Evolutionary conservation across 2,329 filamentous ascomycete species (phyloP).

Genomic region (Fusarium stilboides): DNA sequence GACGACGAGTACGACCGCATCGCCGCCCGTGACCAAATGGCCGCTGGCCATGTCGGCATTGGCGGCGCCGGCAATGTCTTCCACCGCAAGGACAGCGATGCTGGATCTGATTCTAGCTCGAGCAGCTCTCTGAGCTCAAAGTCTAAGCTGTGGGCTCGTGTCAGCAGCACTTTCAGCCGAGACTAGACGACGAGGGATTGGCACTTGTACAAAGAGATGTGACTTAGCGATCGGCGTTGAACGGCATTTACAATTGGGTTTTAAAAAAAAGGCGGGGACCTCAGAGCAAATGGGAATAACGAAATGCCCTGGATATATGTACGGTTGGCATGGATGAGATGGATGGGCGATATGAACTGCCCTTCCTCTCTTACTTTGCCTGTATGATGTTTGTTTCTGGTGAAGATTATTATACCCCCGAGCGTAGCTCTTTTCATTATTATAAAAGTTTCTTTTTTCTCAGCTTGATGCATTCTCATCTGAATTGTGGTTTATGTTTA

Average conservation of each 20-base stretch:
- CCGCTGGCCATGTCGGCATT: conserved; percentile 75
- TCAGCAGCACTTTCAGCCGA: conserved; percentile 54
- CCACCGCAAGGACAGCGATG: conserved; percentile 62
- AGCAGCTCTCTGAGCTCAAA: conserved; percentile 57
- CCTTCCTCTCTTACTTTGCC: conserved; percentile 22
- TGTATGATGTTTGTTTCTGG: conserved; percentile 61
- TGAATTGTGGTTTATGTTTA: background rate
- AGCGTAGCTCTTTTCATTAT: conserved; percentile 32
- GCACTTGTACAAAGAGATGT: conserved; percentile 18
- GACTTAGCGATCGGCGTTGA: conserved; percentile 49
- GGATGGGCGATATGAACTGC: conserved; percentile 43
- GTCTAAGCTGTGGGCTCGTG: conserved; percentile 54
- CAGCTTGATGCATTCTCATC: background rate
- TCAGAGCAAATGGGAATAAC: conserved; percentile 53
- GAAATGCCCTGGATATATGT: conserved; percentile 37
- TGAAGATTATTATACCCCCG: conserved; percentile 62
- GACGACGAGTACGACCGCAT: conserved; percentile 64
- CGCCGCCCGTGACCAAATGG: conserved; percentile 57
- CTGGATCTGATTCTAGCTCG: conserved; percentile 55
- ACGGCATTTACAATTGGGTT: conserved; percentile 21
- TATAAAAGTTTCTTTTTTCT: conserved; percentile 21
- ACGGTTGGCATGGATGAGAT: conserved; percentile 35
- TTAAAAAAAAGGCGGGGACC: conserved; percentile 43
- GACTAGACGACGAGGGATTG: conserved; percentile 36
- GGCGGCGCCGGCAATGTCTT: conserved; percentile 77